Evolutionary conservation across 73 alveolate genomes (phyloP), one percentile per base, ranked within the genome.

Genomic region (Paramecium sexaurelia): DNA sequence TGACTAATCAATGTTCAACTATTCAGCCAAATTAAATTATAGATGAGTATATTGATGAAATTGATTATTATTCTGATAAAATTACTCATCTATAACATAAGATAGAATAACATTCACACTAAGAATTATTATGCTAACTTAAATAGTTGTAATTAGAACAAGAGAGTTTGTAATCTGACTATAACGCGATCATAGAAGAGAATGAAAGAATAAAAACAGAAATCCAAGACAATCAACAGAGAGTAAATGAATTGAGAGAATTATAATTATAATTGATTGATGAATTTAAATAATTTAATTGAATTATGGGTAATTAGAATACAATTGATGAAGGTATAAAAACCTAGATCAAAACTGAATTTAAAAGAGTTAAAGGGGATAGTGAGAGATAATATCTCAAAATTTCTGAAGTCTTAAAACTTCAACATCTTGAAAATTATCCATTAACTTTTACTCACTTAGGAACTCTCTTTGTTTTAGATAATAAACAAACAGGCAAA

Each of bases 401-500:
- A 36, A 75, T 95, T 1, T 57, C 94, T 24, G 98, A 95, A 27
- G 86, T 95, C 5, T 75, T 94, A 20, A 57, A 55, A 39, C 84
- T 95, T n/a, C 8, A 85, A 35, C 91, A 92, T n/a, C 98, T 96
- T 19, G 99, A 97, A 26, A 98, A 96, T 85, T 92, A 86, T 84
- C 94, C 96, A 67, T 92, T 97, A 27, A 95, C 96, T 57, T 95
- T 98, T 92, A 68, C 93, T 75, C 99, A 98, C 91, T 15, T 78
- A 40, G 99, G 99, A 40, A 96, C 95, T 26, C 87, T 98, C 55
- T 98, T 69, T 73, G 92, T 89, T 78, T 86, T 97, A 93, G 99
- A 98, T 85, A 84, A 93, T 5, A 94, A 95, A 85, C 97, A 96
- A 88, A 99, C 97, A 92, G 99, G 99, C 9, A 33, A 96, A 55